Base-by-base conservation (phyloP, 345 rosid genomes). In the Hypericum perforatum region DNA sequence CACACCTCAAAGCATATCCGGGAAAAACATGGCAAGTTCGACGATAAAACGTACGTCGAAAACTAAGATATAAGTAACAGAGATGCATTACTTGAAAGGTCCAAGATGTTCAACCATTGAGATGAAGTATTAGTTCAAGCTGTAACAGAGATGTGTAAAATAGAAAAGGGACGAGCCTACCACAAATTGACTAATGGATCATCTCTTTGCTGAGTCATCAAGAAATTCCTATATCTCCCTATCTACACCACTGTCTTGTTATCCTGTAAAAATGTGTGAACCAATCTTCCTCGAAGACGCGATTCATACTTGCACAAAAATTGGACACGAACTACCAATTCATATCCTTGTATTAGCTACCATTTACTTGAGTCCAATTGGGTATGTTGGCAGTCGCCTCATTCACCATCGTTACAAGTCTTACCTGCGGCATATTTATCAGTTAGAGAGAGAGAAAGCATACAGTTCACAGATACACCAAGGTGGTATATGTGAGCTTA, bases 341-440 rank as follows among this genome's bases (percentile, higher is more conserved):
- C 32, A 22, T 22, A 4, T 22, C 32, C 32, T 22, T 22, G 32
- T 66, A 42, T 75, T 69, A 67, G 62, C 58, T 56, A 12, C 61
- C 71, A 15, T 57, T 66, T 58, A 53, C 3, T 0, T 60, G 51
- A 38, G 70, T 80, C 94, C 94, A 84, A 45, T 72, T 70, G 0
- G 83, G 84, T 70, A 84, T 84, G 41, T 84, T 81, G 39, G 83
- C 82, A 5, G 82, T 79, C 32, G 88, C 94, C 70, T 79, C 85
- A 2, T 84, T 84, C 63, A 84, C 73, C 85, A 73, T 71, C 62
- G 65, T 77, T 70, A 81, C 85, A 32, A 84, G 73, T 46, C 70
- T 75, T 66, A 75, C 82, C 94, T 81, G 81, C 66, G 45, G 32
- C 32, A 4, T 22, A 22, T 22, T 1, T 4, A 22, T 22, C 32